phyloP scores from a whole-genome alignment of 2,329 filamentous ascomycete genomes.

The Verruconis gallopava region DNA sequence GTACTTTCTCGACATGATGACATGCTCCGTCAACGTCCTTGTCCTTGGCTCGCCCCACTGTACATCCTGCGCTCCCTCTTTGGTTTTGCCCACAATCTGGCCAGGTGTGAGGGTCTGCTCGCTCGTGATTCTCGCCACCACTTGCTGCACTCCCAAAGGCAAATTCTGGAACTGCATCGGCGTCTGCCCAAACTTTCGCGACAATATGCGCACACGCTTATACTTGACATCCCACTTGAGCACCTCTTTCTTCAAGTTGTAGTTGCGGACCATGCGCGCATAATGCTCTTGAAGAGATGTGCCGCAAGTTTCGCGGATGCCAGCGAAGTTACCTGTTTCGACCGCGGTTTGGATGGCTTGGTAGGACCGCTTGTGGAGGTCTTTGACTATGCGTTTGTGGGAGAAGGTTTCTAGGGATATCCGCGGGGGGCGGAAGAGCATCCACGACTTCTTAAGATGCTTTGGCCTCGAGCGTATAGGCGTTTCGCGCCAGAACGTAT shows the following conservation, averaged over 20 bases:
- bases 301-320: neutral
- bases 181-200: neutral
- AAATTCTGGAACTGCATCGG: neutral
- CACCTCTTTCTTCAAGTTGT: neutral
- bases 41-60: constrained; percentile 4
- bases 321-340: neutral
- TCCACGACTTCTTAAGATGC: neutral
- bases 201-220: neutral
- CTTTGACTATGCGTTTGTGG: neutral
- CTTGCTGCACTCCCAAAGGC: neutral
- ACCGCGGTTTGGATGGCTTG: neutral
- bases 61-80: neutral
- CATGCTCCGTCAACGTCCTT: constrained; percentile 1
- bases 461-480: neutral
- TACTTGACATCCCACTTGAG: neutral
- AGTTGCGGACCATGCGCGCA: neutral
- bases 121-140: neutral
- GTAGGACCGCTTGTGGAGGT: neutral
- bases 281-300: neutral
- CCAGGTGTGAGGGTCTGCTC: neutral
- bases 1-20: constrained; percentile 7
- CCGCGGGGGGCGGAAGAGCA: neutral
- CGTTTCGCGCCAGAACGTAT: neutral
- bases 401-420: neutral
- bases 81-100: neutral